Evolutionary conservation across 768 basidiomycete species (phyloP).

Genomic region (Pluteus cervinus): DNA sequence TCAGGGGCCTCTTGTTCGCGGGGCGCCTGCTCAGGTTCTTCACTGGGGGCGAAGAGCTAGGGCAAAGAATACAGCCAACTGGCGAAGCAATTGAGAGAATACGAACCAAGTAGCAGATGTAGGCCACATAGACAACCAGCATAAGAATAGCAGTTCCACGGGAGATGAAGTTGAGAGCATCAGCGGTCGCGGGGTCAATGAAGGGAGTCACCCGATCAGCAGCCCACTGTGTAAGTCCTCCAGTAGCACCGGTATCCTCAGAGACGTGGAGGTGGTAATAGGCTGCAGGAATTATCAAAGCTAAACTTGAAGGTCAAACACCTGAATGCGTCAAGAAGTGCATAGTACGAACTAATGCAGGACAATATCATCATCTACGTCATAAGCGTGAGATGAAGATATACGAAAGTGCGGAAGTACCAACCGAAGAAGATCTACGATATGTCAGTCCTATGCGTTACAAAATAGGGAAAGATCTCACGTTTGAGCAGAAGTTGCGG

Average conservation of each 20-base stretch:
- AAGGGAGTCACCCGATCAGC: no score
- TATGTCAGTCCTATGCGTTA: no score
- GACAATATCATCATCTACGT: no score
- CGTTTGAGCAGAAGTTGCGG: slow-evolving; percentile 84
- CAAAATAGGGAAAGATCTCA: slow-evolving; percentile 29
- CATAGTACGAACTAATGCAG: slow-evolving; percentile 38
- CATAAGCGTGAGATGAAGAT: no score
- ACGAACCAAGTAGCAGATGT: slow-evolving; percentile 70
- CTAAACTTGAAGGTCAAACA: slow-evolving; percentile 18
- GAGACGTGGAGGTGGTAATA: slow-evolving; percentile 46
- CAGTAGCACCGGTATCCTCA: background rate
- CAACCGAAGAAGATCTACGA: no score
- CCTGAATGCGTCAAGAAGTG: slow-evolving; percentile 15
- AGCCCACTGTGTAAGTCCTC: slow-evolving; percentile 1
- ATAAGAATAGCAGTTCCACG: slow-evolving; percentile 76
- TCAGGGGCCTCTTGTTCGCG: slow-evolving; percentile 23
- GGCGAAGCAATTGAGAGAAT: background rate
- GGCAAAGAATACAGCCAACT: slow-evolving; percentile 1
- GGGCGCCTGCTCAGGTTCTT: background rate
- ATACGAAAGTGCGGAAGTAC: no score
- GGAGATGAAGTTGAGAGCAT: slow-evolving; percentile 49
- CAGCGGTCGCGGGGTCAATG: slow-evolving; percentile 45
- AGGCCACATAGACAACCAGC: slow-evolving; percentile 66
- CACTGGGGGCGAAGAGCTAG: no score
- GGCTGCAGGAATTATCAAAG: slow-evolving; percentile 88